A percentile compares a stretch with the other conserved stretches of the same genome.
Evolutionary conservation across 208 protist genomes (phyloP).

Genomic region (Tritrichomonas foetus): DNA sequence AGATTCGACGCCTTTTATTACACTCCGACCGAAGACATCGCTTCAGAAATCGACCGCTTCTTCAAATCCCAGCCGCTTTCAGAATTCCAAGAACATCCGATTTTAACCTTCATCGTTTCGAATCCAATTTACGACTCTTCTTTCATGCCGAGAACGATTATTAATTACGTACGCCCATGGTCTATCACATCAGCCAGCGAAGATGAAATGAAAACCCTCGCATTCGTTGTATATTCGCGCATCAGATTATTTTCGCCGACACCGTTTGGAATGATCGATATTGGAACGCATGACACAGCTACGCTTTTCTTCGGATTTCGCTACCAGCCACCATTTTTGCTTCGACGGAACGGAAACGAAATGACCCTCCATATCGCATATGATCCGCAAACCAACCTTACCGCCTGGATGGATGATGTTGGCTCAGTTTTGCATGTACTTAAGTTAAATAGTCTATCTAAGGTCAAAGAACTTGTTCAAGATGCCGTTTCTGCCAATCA

Average conservation of each 20-base stretch:
- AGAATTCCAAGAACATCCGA: neutral
- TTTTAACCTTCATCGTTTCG: neutral
- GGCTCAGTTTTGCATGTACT: neutral
- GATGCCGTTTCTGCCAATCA: neutral
- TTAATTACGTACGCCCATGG: neutral
- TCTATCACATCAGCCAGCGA: neutral
- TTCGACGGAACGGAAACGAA: neutral
- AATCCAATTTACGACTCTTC: neutral
- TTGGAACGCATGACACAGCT: neutral
- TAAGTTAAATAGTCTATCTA: neutral
- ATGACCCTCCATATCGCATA: neutral
- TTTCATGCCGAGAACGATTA: neutral
- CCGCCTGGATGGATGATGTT: neutral
- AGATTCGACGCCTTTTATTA: neutral
- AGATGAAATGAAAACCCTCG: neutral
- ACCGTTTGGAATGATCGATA: neutral
- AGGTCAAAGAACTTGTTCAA: neutral
- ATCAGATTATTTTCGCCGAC: neutral
- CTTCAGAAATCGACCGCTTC: neutral
- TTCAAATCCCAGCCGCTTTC: neutral
- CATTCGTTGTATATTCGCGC: slow-evolving; percentile 12
- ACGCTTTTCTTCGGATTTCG: neutral
- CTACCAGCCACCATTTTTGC: neutral
- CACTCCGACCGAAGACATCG: neutral
- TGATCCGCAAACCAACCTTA: neutral